Evolutionary conservation across 306 rosid species (phyloP), one percentile per base, ranked within the genome.

Genomic region (Vigna unguiculata): DNA sequence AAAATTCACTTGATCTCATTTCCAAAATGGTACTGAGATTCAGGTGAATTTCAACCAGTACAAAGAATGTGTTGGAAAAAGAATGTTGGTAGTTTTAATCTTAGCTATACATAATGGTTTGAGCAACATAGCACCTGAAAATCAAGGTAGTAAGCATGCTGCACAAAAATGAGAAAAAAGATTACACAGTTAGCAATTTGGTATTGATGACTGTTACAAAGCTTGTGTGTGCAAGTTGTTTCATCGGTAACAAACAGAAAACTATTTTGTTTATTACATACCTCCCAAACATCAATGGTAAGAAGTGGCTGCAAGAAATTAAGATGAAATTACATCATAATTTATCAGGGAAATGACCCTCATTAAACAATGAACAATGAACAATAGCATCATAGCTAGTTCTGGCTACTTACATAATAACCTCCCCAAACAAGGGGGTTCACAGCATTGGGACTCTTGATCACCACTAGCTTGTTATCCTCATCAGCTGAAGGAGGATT

Each of bases 81-180:
- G 9, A 1, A 5, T 59, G 11, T 60, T 32, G 5, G 1, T 7
- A 24, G n/a, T 13, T 10, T 3, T 24, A 16, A 6, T 30, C 6
- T 40, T 40, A 40, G 45, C 12, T 40, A 40, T 43, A 9, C 40
- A 48, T 20, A 38, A 74, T 77, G 66, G 38, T 78, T 57, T 21
- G 30, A 76, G 64, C 20, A 14, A 40, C n/a, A 67, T 16, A 87
- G 90, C 72, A 92, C 97, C 97, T 86, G 92, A 79, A 76, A 88
- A 61, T 92, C 96, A 4, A 92, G 93, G 86, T 90, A 92, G 91
- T 92, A 90, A 79, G 97, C 90, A 85, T 92, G 97, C 97, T 90
- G 97, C 67, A 80, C 46, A 79, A 64, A 79, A 81, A 80, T 17
- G 51, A 53, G 22, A 68, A 59, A 3, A 32, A 21, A 34, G n/a